phyloP scores from a whole-genome alignment of 2,329 filamentous ascomycete genomes.

The Dissoconium aciculare region DNA sequence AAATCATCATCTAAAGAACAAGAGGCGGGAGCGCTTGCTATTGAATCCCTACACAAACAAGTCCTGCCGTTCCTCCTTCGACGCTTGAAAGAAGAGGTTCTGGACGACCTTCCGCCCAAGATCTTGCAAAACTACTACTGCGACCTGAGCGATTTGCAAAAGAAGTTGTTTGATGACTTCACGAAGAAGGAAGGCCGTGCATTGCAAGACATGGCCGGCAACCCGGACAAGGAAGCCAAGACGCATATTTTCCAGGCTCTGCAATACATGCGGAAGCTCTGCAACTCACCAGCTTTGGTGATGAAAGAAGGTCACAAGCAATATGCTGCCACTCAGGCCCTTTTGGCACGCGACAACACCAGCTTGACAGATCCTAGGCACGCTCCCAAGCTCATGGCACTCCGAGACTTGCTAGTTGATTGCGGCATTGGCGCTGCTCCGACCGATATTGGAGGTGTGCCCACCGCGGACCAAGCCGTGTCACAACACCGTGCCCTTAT shows the following conservation, averaged over 20 bases:
- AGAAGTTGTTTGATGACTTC: constrained; percentile 92
- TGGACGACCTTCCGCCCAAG: constrained; percentile 92
- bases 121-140: constrained; percentile 99
- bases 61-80: constrained; percentile 91
- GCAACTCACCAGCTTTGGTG: constrained; percentile 91
- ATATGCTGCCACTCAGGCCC: constrained; percentile 73
- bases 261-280: constrained; percentile 98
- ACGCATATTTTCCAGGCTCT: constrained; percentile 98
- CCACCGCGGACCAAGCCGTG: constrained; percentile 58
- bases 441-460: constrained; percentile 29
- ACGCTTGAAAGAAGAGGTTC: constrained; percentile 90
- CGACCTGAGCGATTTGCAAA: constrained; percentile 86
- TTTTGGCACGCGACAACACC: constrained; percentile 64
- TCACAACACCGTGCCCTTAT: constrained; percentile 91
- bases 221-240: constrained; percentile 81
- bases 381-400: constrained; percentile 79
- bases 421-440: constrained; percentile 82
- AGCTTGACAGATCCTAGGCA: constrained; percentile 72
- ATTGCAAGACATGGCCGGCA: constrained; percentile 67
- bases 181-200: constrained; percentile 84
- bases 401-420: constrained; percentile 90
- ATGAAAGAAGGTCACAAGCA: constrained; percentile 87
- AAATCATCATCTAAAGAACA: constrained; percentile 98
- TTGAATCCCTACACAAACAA: constrained; percentile 97
- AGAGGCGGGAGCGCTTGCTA: constrained; percentile 86